Percentiles rank a stretch among this genome's conserved stretches.
Conservation (phyloP, 1,284 basidiomycete genomes). For the Ceratobasidium sp. region DNA sequence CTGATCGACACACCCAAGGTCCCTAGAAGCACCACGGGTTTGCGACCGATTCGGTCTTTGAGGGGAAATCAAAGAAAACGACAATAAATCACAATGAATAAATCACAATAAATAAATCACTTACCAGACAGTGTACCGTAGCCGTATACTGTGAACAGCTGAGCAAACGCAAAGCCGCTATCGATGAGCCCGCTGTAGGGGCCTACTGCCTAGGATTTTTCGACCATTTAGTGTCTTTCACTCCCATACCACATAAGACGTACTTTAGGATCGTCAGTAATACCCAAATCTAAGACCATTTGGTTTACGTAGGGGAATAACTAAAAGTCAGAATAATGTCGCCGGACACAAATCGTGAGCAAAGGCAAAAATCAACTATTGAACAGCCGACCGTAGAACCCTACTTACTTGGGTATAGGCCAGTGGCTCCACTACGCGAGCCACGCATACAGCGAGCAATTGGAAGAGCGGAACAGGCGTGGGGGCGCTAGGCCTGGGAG, state of each 20-base stretch:
- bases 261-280: constrained; percentile 32
- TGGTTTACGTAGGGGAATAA: constrained; percentile 34
- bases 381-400: background rate
- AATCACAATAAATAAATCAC: background rate
- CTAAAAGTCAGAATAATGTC: background rate
- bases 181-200: constrained; percentile 29
- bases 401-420: constrained; percentile 22
- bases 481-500: background rate
- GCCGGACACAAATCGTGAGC: background rate
- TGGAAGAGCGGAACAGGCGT: constrained; percentile 20
- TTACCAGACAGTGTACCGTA: constrained; percentile 18
- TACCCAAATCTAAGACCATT: constrained; percentile 32
- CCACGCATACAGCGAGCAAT: constrained; percentile 21
- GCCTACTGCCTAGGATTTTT: too few species aligned
- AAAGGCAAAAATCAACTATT: background rate
- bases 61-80: background rate
- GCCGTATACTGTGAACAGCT: constrained; percentile 22
- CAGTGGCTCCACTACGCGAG: constrained; percentile 16
- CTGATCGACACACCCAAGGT: constrained; percentile 42
- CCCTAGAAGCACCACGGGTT: constrained; percentile 44
- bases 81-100: background rate
- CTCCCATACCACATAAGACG: too few species aligned
- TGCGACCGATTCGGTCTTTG: constrained; percentile 44
- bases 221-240: too few species aligned
- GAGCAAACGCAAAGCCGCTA: constrained; percentile 27